These are phyloP conservation scores for Rhododendron williamsianum DNA, from an alignment of 148 eudicot species.

Conservation along the genomic window DNA sequence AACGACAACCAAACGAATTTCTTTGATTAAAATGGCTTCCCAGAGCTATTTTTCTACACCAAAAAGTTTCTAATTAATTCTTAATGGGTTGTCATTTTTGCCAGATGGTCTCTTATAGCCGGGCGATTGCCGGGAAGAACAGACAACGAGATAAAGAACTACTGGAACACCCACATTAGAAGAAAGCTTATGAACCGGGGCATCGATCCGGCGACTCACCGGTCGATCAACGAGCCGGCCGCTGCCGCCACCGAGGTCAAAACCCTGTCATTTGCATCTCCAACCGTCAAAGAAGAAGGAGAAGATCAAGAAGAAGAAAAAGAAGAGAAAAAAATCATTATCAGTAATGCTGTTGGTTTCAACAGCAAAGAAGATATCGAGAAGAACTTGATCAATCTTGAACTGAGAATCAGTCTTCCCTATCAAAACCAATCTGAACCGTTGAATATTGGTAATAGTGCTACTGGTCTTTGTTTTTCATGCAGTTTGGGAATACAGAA, in stretches of 20 bases:
- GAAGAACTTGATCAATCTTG: constrained; percentile 44
- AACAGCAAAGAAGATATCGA: not conserved
- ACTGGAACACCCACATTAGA: constrained; percentile 96
- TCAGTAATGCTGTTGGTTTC: not conserved
- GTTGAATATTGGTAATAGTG: constrained; percentile 16
- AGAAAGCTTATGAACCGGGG: constrained; percentile 82
- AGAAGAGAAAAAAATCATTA: not conserved
- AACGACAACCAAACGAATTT: not conserved
- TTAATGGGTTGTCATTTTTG: not conserved
- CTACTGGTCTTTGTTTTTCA: constrained; percentile 38
- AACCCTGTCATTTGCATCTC: constrained; percentile 49
- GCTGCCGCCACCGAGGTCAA: constrained; percentile 11
- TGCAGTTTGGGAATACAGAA: constrained; percentile 59
- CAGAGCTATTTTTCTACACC: not conserved
- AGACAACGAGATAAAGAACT: constrained; percentile 88
- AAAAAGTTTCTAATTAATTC: not conserved
- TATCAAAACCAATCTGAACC: constrained; percentile 31
- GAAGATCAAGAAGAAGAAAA: not conserved
- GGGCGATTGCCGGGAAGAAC: constrained; percentile 94
- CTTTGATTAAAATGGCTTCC: not conserved
- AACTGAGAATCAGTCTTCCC: constrained; percentile 82
- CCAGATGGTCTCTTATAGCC: constrained; percentile 92
- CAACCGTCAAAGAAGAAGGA: constrained; percentile 4
- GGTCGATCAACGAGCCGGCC: constrained; percentile 41
- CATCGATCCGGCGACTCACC: constrained; percentile 83